Base-by-base conservation (phyloP, 345 rosid species). In the Durio zibethinus region DNA sequence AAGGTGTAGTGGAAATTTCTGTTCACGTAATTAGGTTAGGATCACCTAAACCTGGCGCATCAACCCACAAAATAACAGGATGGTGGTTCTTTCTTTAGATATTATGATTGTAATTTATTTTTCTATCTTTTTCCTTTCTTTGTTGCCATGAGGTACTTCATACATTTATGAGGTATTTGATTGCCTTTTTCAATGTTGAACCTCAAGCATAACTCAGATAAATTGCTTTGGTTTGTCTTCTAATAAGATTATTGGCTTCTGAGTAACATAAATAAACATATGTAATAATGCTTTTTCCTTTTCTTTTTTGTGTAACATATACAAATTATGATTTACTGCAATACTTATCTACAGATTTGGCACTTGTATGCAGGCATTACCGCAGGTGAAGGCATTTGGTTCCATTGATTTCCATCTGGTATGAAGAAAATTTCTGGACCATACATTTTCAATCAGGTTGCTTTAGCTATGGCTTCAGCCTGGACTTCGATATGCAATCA, bases 361-460 rank as follows among this genome's bases (percentile, higher is more conserved):
- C 53, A 25, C 33, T 23, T 68, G 18, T 43, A 7, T 73, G 42
- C 90, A 95, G 99, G 90, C 83, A 76, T 82, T 93, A 84, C 89
- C 93, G 2, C 82, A 76, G 85, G 81, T 93, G 78, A 93, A 87
- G 77, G 98, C 96, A 80, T 88, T 83, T 71, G 91, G 92, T 67
- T 85, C 91, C 63, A 82, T 76, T 20, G 88, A 89, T 83, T 86
- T 93, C 79, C 81, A 88, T 80, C 71, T 95, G 98, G 98, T 95
- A 89, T 45, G 87, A 64, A 75, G 47, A 79, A 62, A 40, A 64
- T 50, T 73, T 68, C 65, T 72, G 21, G 75, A 52, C 75, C 43
- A 52, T 31, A 9, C 57, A 48, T 18, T 31, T 48, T 71, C 59
- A 50, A 72, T 72, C 75, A 16, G 23, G 15, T 25, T 25, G 12